These are phyloP conservation scores for Cercospora janseana DNA, from an alignment of 2,329 filamentous ascomycete species.

Conservation along the genomic window DNA sequence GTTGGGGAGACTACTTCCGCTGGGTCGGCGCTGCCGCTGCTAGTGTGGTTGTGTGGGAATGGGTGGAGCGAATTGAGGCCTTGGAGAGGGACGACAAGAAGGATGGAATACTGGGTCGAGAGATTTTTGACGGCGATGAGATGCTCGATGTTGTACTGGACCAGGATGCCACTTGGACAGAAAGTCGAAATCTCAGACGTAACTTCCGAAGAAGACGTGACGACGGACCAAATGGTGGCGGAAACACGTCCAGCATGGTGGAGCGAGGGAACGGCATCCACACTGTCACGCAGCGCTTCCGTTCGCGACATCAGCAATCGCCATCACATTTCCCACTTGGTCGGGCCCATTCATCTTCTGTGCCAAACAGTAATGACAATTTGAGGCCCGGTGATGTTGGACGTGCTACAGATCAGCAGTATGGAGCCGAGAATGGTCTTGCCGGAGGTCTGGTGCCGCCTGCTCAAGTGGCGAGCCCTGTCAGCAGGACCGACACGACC, in stretches of 20 bases:
- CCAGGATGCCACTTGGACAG: constrained; percentile 54
- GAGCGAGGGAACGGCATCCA: constrained; percentile 28
- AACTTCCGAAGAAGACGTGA: constrained; percentile 36
- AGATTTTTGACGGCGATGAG: constrained; percentile 91
- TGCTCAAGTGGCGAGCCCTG: constrained; percentile 51
- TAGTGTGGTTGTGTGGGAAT: constrained; percentile 97
- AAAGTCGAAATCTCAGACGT: constrained; percentile 41
- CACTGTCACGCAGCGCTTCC: constrained; percentile 31
- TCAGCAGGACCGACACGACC: constrained; percentile 60
- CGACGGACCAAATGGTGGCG: constrained; percentile 29
- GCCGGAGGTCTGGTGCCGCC: constrained; percentile 43
- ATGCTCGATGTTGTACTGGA: constrained; percentile 71
- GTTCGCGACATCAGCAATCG: constrained; percentile 27
- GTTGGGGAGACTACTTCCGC: constrained; percentile 91
- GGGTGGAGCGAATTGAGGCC: constrained; percentile 92
- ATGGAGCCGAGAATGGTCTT: constrained; percentile 1
- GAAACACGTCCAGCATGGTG: constrained; percentile 28
- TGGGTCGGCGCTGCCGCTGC: constrained; percentile 95
- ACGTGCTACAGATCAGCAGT: constrained; percentile 5
- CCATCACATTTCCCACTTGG: constrained; percentile 37
- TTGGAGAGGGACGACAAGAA: constrained; percentile 91
- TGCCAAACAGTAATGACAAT: constrained; percentile 20
- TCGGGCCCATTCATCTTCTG: constrained; percentile 32
- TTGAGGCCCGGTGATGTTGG: constrained; percentile 1
- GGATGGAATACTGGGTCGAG: constrained; percentile 83